Evolutionary conservation across 1,139 yeast species (phyloP).

Genomic region (Meyerozyma smithsonii): DNA sequence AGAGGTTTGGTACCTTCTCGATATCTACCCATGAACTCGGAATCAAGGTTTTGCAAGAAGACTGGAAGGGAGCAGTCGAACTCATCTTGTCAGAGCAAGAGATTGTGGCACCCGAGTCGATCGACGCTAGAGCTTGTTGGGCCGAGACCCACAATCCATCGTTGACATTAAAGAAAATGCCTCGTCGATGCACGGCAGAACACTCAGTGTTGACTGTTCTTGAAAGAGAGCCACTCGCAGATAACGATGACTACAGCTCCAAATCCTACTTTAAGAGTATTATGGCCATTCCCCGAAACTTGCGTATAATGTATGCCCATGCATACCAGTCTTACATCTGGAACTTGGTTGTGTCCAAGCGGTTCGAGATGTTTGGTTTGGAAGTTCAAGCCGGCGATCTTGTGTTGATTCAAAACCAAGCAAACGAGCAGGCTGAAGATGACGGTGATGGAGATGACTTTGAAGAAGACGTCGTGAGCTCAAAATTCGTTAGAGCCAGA

Average conservation of each 20-base stretch:
- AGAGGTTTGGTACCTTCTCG: conserved; percentile 93
- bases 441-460: conserved; percentile 40
- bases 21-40: conserved; percentile 89
- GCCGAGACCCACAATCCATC: conserved; percentile 64
- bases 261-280: conserved; percentile 71
- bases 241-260: conserved; percentile 40
- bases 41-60: conserved; percentile 57
- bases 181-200: conserved; percentile 85
- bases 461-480: conserved; percentile 60
- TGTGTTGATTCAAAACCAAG: conserved; percentile 44
- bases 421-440: conserved; percentile 15
- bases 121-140: conserved; percentile 82
- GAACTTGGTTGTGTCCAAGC: conserved; percentile 80
- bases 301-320: conserved; percentile 93
- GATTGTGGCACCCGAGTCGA: conserved; percentile 73
- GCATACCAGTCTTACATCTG: conserved; percentile 96
- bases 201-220: conserved; percentile 62
- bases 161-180: conserved; percentile 69
- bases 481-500: conserved; percentile 56
- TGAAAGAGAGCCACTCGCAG: conserved; percentile 37
- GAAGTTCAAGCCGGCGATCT: conserved; percentile 79
- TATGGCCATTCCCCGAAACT: conserved; percentile 86
- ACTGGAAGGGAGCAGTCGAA: conserved; percentile 79
- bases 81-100: conserved; percentile 82
- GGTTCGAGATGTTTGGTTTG: conserved; percentile 69